phyloP scores from a whole-genome alignment of 2,329 filamentous ascomycete genomes.

The Alternaria brassicae region DNA sequence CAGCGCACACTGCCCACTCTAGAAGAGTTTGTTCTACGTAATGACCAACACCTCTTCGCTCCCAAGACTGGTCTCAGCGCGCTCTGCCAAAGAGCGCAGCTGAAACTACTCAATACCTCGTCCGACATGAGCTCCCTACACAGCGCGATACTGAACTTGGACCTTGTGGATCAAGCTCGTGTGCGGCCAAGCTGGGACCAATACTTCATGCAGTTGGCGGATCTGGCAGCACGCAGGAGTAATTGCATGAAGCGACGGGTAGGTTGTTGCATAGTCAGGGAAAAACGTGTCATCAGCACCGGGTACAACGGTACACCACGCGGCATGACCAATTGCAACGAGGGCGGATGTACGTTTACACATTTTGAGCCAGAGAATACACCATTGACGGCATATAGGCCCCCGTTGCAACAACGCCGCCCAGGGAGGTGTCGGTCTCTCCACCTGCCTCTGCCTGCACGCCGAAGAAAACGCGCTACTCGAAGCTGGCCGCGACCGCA shows the following conservation, averaged over 20 bases:
- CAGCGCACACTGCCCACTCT: conserved; percentile 61
- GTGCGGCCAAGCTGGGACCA: conserved; percentile 92
- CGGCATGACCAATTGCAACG: conserved; percentile 85
- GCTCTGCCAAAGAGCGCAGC: conserved; percentile 79
- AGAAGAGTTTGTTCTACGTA: conserved; percentile 66
- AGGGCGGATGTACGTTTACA: conserved; percentile 75
- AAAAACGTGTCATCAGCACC: conserved; percentile 87
- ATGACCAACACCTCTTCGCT: conserved; percentile 79
- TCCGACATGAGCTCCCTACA: conserved; percentile 74
- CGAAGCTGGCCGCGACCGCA: conserved; percentile 90
- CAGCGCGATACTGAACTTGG: conserved; percentile 72
- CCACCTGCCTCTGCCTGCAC: conserved; percentile 94
- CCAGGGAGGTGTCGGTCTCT: conserved; percentile 73
- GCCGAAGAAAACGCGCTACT: conserved; percentile 97
- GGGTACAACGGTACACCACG: conserved; percentile 98
- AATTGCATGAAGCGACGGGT: conserved; percentile 99
- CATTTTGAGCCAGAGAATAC: background rate
- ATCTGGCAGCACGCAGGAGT: conserved; percentile 84
- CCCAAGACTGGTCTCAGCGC: conserved; percentile 70
- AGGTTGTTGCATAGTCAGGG: conserved; percentile 88
- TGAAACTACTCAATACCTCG: conserved; percentile 87
- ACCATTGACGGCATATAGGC: conserved; percentile 44
- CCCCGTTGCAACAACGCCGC: conserved; percentile 80
- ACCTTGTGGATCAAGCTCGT: conserved; percentile 79
- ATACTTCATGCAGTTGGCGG: conserved; percentile 98